Evolutionary conservation across 2,329 filamentous ascomycete species (phyloP), one percentile per base, ranked within the genome.

Genomic region (Colletotrichum filicis): DNA sequence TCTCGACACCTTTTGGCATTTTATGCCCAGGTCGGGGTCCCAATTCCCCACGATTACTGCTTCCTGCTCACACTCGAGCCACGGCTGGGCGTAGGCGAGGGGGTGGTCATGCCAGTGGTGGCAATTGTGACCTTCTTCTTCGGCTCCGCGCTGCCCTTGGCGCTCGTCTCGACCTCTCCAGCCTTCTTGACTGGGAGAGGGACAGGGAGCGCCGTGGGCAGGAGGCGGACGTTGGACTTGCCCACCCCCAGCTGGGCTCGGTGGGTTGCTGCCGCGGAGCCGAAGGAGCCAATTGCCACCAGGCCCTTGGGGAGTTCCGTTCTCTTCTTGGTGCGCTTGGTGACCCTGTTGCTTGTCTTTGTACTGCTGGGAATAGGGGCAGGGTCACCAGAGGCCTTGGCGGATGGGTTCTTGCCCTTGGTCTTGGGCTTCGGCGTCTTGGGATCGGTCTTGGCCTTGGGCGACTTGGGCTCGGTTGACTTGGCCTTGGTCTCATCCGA

Each of bases 361-460:
- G 16, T 52, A 11, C 6, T 22, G 24, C 5, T 37, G 6, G 37
- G 37, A 42, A 42, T 42, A 42, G 37, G 5, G 37, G 16, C 37
- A 19, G 37, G 37, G 16, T 42, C 37, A 42, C 37, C 37, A 42
- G 37, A 42, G 37, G 37, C 37, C 37, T 42, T 42, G 37, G 7
- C 14, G 16, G 16, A 7, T 19, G 37, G 5, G 5, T 19, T 42
- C 37, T 42, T 42, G 37, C 5, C 37, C 7, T 42, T 42, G 37
- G 2, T 14, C 16, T 42, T 42, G 16, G 14, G 14, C 16, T 42
- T 42, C 14, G 37, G 6, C 37, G 16, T 42, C 37, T 42, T 19
- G 37, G 14, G 37, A 0, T 42, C 59, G 16, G 5, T 5, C 6
- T 5, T 5, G 0, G 14, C 3, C 0, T 26, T 9, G 4, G n/a